Base-by-base conservation (phyloP, 129 eudicot species). In the Erigeron canadensis region DNA sequence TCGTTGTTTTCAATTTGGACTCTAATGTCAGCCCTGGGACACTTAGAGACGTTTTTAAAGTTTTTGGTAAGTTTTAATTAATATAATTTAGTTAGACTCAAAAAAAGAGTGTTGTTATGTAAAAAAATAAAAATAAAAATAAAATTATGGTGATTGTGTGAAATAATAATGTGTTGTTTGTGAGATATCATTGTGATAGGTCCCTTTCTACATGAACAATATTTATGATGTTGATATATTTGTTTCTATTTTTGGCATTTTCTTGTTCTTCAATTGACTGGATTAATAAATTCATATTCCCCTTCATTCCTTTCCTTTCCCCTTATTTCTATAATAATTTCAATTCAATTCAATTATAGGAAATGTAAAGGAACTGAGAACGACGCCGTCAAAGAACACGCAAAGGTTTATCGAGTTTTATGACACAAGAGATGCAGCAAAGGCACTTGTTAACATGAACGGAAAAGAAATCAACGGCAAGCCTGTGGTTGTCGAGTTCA, bases 361-460 rank as follows among this genome's bases (percentile, higher is more conserved):
- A 8, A 39, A 21, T 60, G 85, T 93, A 6, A 93, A 87, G 87
- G 98, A 93, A 77, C 59, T 89, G 69, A 87, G 96, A 61, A 91
- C 82, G 59, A 81, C 98, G 15, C 96, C 96, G 63, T 56, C 73
- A 79, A 93, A 89, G 67, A 78, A 76, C 67, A 74, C 79, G 11
- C 98, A 93, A 66, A 85, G 69, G 57, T 93, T 93, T 72, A 84
- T 93, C 13, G 98, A 93, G 87, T 93, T 87, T 40, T 93, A 81
- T 46, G 98, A 93, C 64, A 86, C 82, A 0, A 75, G 98, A 47
- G 82, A 87, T 67, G 96, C 98, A 8, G 81, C 95, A 0, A 76
- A 50, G 8, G 98, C 96, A 2, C 64, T 89, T 43, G 23, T 53
- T 0, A 86, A 60, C 59, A 78, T 87, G 81, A 82, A 87, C 50